Evolutionary conservation across 352 stramenopile species (phyloP).

Genomic region (Elongisporangium senticosum): DNA sequence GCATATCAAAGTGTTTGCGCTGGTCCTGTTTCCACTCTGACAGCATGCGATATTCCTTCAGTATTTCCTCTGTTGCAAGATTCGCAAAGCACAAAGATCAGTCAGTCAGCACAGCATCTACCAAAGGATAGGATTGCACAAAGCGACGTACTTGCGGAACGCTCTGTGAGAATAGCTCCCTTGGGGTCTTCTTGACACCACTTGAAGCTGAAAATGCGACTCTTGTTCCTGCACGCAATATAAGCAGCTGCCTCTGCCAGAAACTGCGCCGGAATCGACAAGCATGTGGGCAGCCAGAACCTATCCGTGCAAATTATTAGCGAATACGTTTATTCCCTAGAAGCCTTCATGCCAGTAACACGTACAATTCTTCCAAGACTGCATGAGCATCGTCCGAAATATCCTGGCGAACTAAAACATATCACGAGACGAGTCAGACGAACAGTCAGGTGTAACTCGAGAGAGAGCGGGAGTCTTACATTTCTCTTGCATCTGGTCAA

Average conservation of each 20-base stretch:
- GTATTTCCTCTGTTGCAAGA: constrained; percentile 36
- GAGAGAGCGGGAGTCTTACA: constrained; percentile 37
- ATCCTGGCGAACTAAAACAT: constrained; percentile 33
- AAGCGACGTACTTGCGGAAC: constrained; percentile 53
- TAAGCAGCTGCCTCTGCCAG: constrained; percentile 72
- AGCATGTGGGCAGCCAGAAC: constrained; percentile 64
- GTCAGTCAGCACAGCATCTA: neutral
- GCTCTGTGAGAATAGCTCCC: constrained; percentile 52
- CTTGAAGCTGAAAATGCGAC: constrained; percentile 74
- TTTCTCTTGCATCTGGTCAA: constrained; percentile 72
- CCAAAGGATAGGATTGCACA: neutral
- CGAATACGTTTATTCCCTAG: neutral
- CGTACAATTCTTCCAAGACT: constrained; percentile 65
- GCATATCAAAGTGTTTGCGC: constrained; percentile 45
- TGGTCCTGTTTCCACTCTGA: constrained; percentile 67
- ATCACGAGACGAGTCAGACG: constrained; percentile 3
- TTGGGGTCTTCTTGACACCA: constrained; percentile 57
- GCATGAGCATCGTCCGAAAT: constrained; percentile 45
- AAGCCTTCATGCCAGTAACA: neutral
- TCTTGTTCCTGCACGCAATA: constrained; percentile 67
- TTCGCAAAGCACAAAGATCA: constrained; percentile 1
- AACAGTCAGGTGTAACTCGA: neutral
- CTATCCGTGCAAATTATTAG: constrained; percentile 12
- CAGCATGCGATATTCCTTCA: constrained; percentile 56
- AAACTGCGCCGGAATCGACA: constrained; percentile 43